These are phyloP conservation scores for Grifola frondosa DNA, from an alignment of 1,284 basidiomycete genomes.

Conservation along the genomic window DNA sequence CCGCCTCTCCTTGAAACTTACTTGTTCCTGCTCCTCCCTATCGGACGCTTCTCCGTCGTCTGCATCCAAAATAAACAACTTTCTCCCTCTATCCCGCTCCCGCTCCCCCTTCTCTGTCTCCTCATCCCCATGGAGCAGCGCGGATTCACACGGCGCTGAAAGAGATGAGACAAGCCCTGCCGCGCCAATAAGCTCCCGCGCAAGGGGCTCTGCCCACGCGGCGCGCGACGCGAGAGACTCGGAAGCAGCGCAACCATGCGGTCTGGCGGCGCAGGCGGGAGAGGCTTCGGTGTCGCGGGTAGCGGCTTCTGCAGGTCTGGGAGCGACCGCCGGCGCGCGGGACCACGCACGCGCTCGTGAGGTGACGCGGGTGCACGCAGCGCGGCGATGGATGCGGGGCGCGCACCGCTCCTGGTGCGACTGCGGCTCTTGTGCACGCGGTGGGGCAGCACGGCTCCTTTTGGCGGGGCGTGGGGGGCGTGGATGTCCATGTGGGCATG, in stretches of 20 bases:
- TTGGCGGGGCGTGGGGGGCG: slow-evolving; percentile 51
- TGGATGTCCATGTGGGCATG: slow-evolving; percentile 56
- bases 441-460: slow-evolving; percentile 38
- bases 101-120: slow-evolving; percentile 7
- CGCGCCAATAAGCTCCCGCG: not conserved
- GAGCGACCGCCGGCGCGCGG: slow-evolving; percentile 18
- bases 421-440: slow-evolving; percentile 15
- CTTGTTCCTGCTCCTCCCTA: slow-evolving; percentile 15
- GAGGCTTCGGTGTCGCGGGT: slow-evolving; percentile 10
- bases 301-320: slow-evolving; percentile 16
- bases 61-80: slow-evolving; percentile 27
- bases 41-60: slow-evolving; percentile 20
- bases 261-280: too few species aligned
- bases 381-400: slow-evolving; percentile 20
- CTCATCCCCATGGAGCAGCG: too few species aligned
- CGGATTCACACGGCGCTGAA: too few species aligned
- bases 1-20: slow-evolving; percentile 6
- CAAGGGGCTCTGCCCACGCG: not conserved
- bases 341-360: not conserved
- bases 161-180: not conserved
- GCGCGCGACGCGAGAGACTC: slow-evolving; percentile 21
- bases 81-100: slow-evolving; percentile 14
- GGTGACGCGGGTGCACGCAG: not conserved
- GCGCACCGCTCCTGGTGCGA: slow-evolving; percentile 15
- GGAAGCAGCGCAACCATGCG: slow-evolving; percentile 19